Conservation (phyloP, 768 basidiomycete species). For the Suillus spraguei region DNA sequence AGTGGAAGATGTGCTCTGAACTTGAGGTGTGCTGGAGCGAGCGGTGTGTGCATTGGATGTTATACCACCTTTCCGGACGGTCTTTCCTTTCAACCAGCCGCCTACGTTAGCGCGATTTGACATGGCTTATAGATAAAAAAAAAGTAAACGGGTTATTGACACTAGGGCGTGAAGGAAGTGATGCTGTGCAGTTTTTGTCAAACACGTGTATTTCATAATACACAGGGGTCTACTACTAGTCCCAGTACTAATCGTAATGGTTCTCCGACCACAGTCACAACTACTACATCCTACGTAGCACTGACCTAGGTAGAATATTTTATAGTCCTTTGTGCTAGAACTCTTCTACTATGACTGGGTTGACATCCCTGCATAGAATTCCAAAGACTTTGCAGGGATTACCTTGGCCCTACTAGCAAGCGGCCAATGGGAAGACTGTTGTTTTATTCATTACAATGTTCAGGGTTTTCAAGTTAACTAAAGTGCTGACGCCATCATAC, state of each 20-base stretch:
- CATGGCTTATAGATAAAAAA: conserved; percentile 26
- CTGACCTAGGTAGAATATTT: neutral
- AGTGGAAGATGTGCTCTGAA: conserved; percentile 73
- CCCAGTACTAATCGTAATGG: too few species aligned
- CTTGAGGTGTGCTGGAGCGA: conserved; percentile 66
- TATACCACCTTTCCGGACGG: conserved; percentile 65
- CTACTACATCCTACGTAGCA: neutral
- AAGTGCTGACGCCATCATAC: neutral
- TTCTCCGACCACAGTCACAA: neutral
- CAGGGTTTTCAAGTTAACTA: neutral
- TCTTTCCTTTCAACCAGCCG: conserved; percentile 74
- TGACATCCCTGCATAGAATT: neutral
- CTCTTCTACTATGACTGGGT: neutral
- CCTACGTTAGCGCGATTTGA: conserved; percentile 32
- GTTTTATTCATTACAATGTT: neutral
- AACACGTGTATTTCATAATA: conserved; percentile 6
- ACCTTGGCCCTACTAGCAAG: neutral
- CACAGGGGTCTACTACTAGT: neutral
- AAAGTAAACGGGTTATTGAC: neutral
- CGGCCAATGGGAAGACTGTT: neutral
- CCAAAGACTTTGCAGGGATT: neutral
- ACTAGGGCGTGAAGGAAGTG: neutral
- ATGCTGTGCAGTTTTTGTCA: neutral
- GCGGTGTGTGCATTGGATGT: conserved; percentile 45
- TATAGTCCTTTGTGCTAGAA: neutral